Conservation (phyloP, 2,329 filamentous ascomycete species). For the Pseudogymnoascus sp. region DNA sequence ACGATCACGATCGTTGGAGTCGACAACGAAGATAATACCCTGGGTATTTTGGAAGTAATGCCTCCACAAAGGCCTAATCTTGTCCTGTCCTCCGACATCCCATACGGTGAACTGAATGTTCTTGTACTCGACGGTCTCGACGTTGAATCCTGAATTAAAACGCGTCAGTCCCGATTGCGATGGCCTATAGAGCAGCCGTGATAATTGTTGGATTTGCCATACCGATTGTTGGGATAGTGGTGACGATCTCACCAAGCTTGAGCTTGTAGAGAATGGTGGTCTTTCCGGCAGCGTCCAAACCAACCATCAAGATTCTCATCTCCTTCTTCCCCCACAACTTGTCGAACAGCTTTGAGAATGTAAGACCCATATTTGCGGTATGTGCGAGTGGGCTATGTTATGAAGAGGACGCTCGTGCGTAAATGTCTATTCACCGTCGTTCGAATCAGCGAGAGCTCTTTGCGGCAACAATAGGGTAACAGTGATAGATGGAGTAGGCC, state of each 20-base stretch:
- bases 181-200: neutral
- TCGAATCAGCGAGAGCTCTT: slow-evolving; percentile 2
- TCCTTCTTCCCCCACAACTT: slow-evolving; percentile 99
- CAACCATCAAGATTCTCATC: slow-evolving; percentile 99
- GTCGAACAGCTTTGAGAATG: slow-evolving; percentile 94
- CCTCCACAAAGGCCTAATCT: slow-evolving; percentile 98
- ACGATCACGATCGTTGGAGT: slow-evolving; percentile 97
- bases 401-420: slow-evolving; percentile 29
- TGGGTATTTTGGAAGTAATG: slow-evolving; percentile 99
- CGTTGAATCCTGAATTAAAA: slow-evolving; percentile 73
- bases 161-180: neutral
- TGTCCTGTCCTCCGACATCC: slow-evolving; percentile 99
- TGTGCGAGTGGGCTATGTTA: slow-evolving; percentile 25
- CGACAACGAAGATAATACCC: slow-evolving; percentile 99
- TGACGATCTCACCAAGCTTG: slow-evolving; percentile 98
- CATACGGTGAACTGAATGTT: slow-evolving; percentile 99
- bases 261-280: slow-evolving; percentile 99
- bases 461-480: neutral
- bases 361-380: slow-evolving; percentile 86
- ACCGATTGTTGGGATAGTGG: slow-evolving; percentile 98
- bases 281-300: slow-evolving; percentile 98
- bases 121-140: slow-evolving; percentile 99
- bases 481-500: neutral
- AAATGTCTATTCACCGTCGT: slow-evolving; percentile 13
- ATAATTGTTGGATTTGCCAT: slow-evolving; percentile 31